phyloP scores from a whole-genome alignment of 2,329 filamentous ascomycete species.

The Talaromyces rugulosus region DNA sequence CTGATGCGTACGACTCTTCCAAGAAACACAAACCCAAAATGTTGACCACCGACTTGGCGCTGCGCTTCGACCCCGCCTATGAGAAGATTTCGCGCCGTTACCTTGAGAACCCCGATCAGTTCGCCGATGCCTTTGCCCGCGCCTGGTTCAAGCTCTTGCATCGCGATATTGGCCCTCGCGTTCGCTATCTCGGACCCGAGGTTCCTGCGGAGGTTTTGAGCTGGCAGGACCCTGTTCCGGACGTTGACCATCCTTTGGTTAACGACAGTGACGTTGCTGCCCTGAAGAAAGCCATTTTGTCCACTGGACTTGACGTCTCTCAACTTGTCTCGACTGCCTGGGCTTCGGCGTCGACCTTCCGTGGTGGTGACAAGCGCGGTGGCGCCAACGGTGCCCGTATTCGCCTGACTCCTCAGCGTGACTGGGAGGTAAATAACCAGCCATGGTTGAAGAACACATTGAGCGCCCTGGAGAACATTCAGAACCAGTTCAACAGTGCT shows the following conservation, averaged over 20 bases:
- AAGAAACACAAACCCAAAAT: conserved; percentile 73
- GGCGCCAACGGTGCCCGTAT: conserved; percentile 78
- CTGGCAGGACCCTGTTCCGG: conserved; percentile 72
- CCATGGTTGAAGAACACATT: conserved; percentile 61
- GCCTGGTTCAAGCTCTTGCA: conserved; percentile 84
- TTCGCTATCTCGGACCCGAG: conserved; percentile 71
- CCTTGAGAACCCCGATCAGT: conserved; percentile 63
- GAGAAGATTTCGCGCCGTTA: conserved; percentile 72
- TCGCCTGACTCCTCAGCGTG: conserved; percentile 65
- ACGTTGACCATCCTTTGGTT: conserved; percentile 54
- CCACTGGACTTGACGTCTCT: conserved; percentile 55
- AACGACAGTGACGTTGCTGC: conserved; percentile 59
- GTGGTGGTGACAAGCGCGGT: conserved; percentile 73
- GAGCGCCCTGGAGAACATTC: conserved; percentile 57
- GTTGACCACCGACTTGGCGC: conserved; percentile 70
- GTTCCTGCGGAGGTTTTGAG: conserved; percentile 64
- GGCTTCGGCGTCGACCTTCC: conserved; percentile 69
- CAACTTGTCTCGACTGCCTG: conserved; percentile 65
- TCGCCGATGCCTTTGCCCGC: conserved; percentile 64
- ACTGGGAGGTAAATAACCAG: conserved; percentile 74
- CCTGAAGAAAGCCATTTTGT: conserved; percentile 66
- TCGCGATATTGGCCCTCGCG: conserved; percentile 70
- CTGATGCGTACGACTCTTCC: conserved; percentile 64
- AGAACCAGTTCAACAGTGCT: conserved; percentile 60
- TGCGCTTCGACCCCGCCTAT: conserved; percentile 67